These are phyloP conservation scores for Aspergillus caelatus DNA, from an alignment of 2,329 filamentous ascomycete genomes.

Conservation along the genomic window DNA sequence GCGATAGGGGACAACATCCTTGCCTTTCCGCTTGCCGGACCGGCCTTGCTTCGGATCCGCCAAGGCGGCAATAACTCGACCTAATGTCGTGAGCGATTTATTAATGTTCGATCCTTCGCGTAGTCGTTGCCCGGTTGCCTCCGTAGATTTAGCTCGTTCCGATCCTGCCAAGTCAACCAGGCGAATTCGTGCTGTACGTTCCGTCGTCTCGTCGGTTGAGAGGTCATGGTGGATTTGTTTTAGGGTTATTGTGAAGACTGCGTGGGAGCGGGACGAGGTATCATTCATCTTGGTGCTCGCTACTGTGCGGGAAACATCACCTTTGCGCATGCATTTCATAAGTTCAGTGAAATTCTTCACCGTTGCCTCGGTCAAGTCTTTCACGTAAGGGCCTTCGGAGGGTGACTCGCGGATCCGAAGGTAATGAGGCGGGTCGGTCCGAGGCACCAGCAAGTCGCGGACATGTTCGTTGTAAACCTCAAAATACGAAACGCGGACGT, in stretches of 20 bases:
- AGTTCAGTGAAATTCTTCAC: constrained; percentile 87
- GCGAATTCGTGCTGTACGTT: constrained; percentile 89
- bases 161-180: constrained; percentile 94
- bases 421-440: constrained; percentile 80
- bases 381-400: constrained; percentile 93
- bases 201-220: constrained; percentile 95
- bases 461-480: constrained; percentile 99
- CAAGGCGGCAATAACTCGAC: constrained; percentile 91
- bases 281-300: constrained; percentile 99
- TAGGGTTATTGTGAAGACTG: constrained; percentile 96
- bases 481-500: constrained; percentile 96
- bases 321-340: constrained; percentile 84
- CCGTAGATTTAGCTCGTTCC: constrained; percentile 91
- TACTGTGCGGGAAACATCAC: constrained; percentile 82
- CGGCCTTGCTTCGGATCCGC: constrained; percentile 70
- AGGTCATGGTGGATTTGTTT: constrained; percentile 98
- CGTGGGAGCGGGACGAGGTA: constrained; percentile 92
- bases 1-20: constrained; percentile 84
- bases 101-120: constrained; percentile 98
- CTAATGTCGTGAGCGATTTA: constrained; percentile 94
- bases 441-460: constrained; percentile 83
- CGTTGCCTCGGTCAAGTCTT: constrained; percentile 90
- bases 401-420: constrained; percentile 97
- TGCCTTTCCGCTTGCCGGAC: constrained; percentile 60
- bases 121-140: constrained; percentile 87